Percentiles rank a stretch among this genome's conserved stretches.
Conservation (phyloP, 1,284 basidiomycete genomes). For the Rugosomyces carneus region DNA sequence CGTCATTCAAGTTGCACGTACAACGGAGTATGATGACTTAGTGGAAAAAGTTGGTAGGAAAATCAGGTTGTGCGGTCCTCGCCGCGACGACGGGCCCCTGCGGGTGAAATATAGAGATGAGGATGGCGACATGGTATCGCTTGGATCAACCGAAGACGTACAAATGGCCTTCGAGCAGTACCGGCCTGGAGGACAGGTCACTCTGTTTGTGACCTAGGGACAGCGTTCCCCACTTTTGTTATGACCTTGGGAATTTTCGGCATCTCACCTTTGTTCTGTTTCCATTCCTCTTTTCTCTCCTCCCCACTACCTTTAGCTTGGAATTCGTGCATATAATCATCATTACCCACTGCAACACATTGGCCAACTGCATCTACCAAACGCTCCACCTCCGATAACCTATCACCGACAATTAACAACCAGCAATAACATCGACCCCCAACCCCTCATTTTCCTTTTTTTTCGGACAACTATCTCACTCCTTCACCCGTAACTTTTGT, state of each 20-base stretch:
- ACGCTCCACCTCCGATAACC: conserved; percentile 11
- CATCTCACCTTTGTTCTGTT: conserved; percentile 10
- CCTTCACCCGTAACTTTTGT: conserved; percentile 10
- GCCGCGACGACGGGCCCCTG: conserved; percentile 67
- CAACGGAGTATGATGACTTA: conserved; percentile 74
- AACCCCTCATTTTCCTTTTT: conserved; percentile 3
- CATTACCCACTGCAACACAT: conserved; percentile 10
- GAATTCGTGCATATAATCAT: conserved; percentile 17
- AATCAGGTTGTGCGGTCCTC: conserved; percentile 80
- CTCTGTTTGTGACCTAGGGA: conserved; percentile 63
- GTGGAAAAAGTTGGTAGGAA: conserved; percentile 90
- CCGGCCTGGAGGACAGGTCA: conserved; percentile 68
- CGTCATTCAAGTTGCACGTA: conserved; percentile 80
- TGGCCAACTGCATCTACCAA: conserved; percentile 13
- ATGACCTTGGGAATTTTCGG: conserved; percentile 4
- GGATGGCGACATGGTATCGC: conserved; percentile 83
- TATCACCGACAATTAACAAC: conserved; percentile 10
- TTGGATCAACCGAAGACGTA: conserved; percentile 85
- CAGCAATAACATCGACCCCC: conserved; percentile 11
- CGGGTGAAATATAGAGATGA: conserved; percentile 88
- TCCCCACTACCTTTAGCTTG: conserved; percentile 12
- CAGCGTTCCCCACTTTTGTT: conserved; percentile 3
- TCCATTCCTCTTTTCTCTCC: conserved; percentile 1
- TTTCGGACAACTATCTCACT: conserved; percentile 4
- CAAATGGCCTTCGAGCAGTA: conserved; percentile 84